Base-by-base conservation (phyloP, 1,139 yeast genomes). In the Hemisphaericaspora xylofermentans region DNA sequence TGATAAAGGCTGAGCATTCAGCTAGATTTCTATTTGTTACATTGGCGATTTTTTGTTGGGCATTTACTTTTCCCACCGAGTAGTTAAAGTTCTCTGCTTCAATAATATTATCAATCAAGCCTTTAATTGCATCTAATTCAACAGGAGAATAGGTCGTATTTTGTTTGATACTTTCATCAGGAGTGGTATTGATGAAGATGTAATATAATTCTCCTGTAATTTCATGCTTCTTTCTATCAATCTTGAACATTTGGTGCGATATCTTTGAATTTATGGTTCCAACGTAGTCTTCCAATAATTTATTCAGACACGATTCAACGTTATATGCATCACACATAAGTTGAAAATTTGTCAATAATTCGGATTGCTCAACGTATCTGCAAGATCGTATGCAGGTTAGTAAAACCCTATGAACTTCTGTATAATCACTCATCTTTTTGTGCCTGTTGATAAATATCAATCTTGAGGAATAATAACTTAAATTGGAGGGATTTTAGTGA, bases 81-180 rank as follows among this genome's bases (percentile, higher is more conserved):
- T 54, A 68, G 12, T 54, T 53, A 32, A 51, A 59, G 22, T 47
- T 54, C 7, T 51, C 46, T n/a, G 61, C 49, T 21, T 61, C 55
- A 28, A 80, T 60, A 2, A 76, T 64, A 18, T 61, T 61, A 38
- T 79, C 84, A 10, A 81, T 66, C 14, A 79, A 52, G 25, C 58
- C 58, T 48, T 78, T 78, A 31, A 82, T 64, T 6, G 74, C 58
- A 33, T 70, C 77, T 28, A 79, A 66, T 46, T 80, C 84, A 14
- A 64, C 61, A 8, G 74, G 66, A 1, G 78, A 53, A 48, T 70
- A 76, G 2, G 52, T 48, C 1, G 82, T 69, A 43, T 72, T 63
- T 15, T 61, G 52, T 45, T 70, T 74, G 35, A 76, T 64, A 1
- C 70, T 57, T 2, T 64, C 70, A 41, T 75, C 76, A 2, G 66